A percentile compares a stretch with the other conserved stretches of the same genome.
Conservation (phyloP, 1,284 basidiomycete species). For the Amylostereum areolatum region DNA sequence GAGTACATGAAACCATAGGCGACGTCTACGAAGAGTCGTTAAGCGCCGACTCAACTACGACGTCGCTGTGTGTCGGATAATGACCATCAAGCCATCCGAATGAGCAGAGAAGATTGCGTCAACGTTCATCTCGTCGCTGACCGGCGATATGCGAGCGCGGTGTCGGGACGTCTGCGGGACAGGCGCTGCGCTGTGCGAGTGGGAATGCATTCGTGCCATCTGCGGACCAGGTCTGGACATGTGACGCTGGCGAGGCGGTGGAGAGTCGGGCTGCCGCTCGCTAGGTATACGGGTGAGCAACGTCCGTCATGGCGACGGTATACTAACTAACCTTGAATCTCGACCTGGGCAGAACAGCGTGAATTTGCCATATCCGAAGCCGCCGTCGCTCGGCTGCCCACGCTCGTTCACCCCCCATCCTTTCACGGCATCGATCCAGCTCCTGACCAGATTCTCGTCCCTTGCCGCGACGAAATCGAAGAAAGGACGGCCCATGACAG, state of each 20-base stretch:
- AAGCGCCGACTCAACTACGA: too few species aligned
- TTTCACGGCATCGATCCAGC: slow-evolving; percentile 70
- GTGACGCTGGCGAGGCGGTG: slow-evolving; percentile 10
- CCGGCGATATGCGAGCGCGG: neutral
- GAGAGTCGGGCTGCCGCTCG: slow-evolving; percentile 15
- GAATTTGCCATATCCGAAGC: slow-evolving; percentile 74
- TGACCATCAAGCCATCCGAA: slow-evolving; percentile 74
- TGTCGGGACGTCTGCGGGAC: neutral
- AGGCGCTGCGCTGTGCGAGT: slow-evolving; percentile 4
- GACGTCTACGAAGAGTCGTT: too few species aligned
- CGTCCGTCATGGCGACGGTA: neutral
- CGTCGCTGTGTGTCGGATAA: slow-evolving; percentile 38
- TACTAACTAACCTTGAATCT: slow-evolving; percentile 43
- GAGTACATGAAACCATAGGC: too few species aligned
- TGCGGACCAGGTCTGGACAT: slow-evolving; percentile 4
- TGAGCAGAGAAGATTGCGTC: slow-evolving; percentile 79
- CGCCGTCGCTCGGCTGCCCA: slow-evolving; percentile 73
- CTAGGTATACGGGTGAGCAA: slow-evolving; percentile 9
- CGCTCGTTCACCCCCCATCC: slow-evolving; percentile 75
- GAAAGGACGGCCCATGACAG: slow-evolving; percentile 60
- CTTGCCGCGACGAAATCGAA: slow-evolving; percentile 62
- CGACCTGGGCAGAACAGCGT: slow-evolving; percentile 46
- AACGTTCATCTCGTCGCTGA: slow-evolving; percentile 39
- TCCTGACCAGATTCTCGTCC: slow-evolving; percentile 57
- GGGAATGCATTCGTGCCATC: neutral